These are phyloP conservation scores for Pseudocercospora pini-densiflorae DNA, from an alignment of 2,329 filamentous ascomycete species.

Conservation along the genomic window DNA sequence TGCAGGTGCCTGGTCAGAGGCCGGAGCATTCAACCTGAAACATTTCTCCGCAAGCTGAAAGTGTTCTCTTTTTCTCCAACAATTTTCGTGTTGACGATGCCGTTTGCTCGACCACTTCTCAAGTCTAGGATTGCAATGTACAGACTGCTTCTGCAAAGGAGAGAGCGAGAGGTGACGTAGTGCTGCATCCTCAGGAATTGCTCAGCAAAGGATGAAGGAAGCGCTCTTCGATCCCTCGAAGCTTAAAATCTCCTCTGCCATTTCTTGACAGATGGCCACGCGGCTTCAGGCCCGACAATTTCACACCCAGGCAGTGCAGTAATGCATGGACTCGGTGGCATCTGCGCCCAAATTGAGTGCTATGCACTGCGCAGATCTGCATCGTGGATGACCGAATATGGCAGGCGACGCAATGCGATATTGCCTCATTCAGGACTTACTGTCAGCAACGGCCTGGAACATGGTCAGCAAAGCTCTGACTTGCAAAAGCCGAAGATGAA, in stretches of 20 bases:
- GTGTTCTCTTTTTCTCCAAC: neutral
- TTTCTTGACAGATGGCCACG: neutral
- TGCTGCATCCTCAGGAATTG: neutral
- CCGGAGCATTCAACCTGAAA: neutral
- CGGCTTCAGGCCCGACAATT: neutral
- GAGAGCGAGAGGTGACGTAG: neutral
- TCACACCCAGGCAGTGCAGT: neutral
- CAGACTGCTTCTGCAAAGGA: neutral
- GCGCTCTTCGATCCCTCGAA: neutral
- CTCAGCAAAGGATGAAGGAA: neutral
- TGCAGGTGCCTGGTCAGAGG: neutral
- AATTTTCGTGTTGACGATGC: neutral
- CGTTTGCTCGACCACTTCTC: neutral
- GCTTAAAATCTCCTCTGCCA: neutral
- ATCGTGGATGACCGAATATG: neutral
- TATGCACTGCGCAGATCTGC: neutral
- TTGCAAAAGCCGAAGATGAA: neutral
- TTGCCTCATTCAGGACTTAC: neutral
- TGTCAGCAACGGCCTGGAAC: neutral
- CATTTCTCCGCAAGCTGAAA: neutral
- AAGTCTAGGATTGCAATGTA: neutral
- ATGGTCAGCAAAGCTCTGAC: neutral
- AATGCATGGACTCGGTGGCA: neutral
- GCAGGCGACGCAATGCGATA: neutral
- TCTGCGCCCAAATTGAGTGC: neutral